Base-by-base conservation (phyloP, 2,329 filamentous ascomycete species). In the Xylariaceae sp. region DNA sequence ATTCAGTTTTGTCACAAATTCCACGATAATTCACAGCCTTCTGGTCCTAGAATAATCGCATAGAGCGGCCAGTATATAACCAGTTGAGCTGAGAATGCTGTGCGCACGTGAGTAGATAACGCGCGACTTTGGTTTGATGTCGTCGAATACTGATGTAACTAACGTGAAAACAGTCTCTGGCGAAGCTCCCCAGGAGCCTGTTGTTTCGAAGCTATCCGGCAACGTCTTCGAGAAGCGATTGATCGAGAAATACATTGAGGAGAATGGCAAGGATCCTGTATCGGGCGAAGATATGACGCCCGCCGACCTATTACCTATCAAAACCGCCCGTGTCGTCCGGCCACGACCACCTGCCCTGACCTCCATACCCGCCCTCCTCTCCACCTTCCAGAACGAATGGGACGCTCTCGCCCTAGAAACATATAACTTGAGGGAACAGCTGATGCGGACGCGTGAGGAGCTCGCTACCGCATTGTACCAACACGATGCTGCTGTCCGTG, bases 351-450 rank as follows among this genome's bases (percentile, higher is more conserved):
- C 92, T 21, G 89, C 88, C 23, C 80, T 97, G 55, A 97, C 92
- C 38, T 98, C 92, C 26, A 95, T 98, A 59, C 92, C 92, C 15
- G 88, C 92, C 13, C 78, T 98, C 40, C 83, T 98, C 40, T 85
- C 87, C 34, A 85, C 89, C 27, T 97, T 98, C 63, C 92, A 98
- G 63, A 94, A 94, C 63, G 92, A 98, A 72, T 98, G 92, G 92
- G 92, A 98, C 61, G 83, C 89, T 7, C 69, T 96, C 31, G 87
- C 90, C 9, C 71, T 97, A 24, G 92, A 98, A 67, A 86, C 88
- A 35, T 96, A 88, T 63, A 92, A 87, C 51, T 69, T 97, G 44
- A 84, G 86, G 66, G 86, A 96, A 63, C 88, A 95, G 59, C 72
- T 98, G 46, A 76, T 83, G 36, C 86, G 94, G 60, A 94, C 89